Base-by-base conservation (phyloP, 2,329 filamentous ascomycete species). In the Fusarium palustre region DNA sequence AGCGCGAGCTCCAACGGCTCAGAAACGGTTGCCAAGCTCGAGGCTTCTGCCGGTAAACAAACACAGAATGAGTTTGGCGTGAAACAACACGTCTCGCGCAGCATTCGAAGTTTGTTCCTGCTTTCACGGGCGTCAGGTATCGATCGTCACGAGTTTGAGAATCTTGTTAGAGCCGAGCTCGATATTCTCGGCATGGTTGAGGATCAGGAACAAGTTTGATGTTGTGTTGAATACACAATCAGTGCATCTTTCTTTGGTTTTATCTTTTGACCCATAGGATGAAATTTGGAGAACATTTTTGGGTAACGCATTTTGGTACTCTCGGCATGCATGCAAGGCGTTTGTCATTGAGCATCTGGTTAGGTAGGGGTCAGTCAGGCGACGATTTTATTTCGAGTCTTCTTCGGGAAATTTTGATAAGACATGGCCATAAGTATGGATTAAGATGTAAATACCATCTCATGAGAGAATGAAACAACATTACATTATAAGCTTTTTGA, bases 81-180 rank as follows among this genome's bases (percentile, higher is more conserved):
- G 56, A 92, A 91, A 78, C 90, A 94, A 79, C 92, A 95, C 79
- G 89, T 96, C 45, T 90, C 89, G 36, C 90, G 91, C 11, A 92
- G 90, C 75, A 87, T 96, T 58, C 91, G 92, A 82, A 94, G 91
- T 77, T 79, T 96, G 69, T 95, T 89, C 77, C 81, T 91, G 69
- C 80, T 96, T 66, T 90, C 92, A 25, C 87, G 86, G 42, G 86
- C 89, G 2, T 88, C 88, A 24, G 92, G 92, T 1, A 94, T 96
- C 70, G 88, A 91, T 52, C 83, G 89, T 45, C 87, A 88, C 34
- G 92, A 95, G 76, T 96, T 95, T 79, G 90, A 92, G 78, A 83
- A 87, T 53, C 83, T 94, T 64, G 86, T 95, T 15, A 86, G 85
- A 78, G 88, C 86, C 24, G 92, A 95, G 80, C 79, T 95, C 60